A percentile compares a stretch with the other conserved stretches of the same genome.
Conservation (phyloP, 2,329 filamentous ascomycete genomes). For the Knufia petricola region DNA sequence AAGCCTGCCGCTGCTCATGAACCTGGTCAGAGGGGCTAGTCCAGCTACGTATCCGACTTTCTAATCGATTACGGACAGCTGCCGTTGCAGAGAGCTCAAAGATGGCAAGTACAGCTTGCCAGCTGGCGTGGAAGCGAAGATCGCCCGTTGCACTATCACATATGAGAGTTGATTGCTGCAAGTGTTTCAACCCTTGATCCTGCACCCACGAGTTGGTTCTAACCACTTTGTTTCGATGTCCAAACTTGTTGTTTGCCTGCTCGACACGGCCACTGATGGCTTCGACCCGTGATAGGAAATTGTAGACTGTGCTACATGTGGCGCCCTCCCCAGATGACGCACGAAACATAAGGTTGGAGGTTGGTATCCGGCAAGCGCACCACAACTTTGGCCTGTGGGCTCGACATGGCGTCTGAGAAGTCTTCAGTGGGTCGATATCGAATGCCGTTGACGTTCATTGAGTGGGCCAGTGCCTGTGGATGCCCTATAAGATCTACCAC, state of each 20-base stretch:
- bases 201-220: not conserved
- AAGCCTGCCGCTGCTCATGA: not conserved
- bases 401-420: not conserved
- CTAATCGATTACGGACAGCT: not conserved
- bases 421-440: not conserved
- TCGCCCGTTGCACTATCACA: not conserved
- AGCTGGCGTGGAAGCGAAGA: not conserved
- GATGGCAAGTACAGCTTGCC: not conserved
- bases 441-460: not conserved
- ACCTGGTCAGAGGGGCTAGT: not conserved
- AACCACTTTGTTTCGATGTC: not conserved
- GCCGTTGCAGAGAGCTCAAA: not conserved
- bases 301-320: not conserved
- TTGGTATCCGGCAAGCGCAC: not conserved
- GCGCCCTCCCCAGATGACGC: not conserved
- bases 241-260: not conserved
- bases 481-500: not conserved
- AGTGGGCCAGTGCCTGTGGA: not conserved
- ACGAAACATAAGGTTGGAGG: not conserved
- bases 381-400: not conserved
- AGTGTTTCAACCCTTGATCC: not conserved
- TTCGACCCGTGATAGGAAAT: not conserved
- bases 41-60: not conserved
- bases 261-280: not conserved
- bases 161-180: not conserved